Evolutionary conservation across 805 yeast species (phyloP).

Genomic region (Saturnispora saitoi): DNA sequence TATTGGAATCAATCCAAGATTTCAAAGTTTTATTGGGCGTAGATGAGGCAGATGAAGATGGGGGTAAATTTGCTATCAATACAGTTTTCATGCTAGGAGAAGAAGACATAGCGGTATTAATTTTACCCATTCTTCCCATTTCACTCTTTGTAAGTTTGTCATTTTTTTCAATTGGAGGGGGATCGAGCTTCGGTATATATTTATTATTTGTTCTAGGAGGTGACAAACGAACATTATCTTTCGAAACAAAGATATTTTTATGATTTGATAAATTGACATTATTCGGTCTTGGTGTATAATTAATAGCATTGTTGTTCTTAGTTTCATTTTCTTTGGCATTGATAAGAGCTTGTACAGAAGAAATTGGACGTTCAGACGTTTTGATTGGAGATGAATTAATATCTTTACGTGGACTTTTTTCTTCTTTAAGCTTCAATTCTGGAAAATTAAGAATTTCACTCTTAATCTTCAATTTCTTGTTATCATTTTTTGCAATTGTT

Average conservation of each 20-base stretch:
- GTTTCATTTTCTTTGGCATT: constrained; percentile 28
- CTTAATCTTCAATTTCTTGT: neutral
- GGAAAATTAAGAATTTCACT: neutral
- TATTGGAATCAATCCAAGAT: constrained; percentile 25
- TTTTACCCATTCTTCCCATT: constrained; percentile 26
- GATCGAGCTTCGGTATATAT: neutral
- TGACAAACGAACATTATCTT: constrained; percentile 4
- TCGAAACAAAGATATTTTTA: constrained; percentile 7
- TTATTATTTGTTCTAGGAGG: constrained; percentile 11
- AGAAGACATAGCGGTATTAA: constrained; percentile 27
- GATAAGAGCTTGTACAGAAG: constrained; percentile 29
- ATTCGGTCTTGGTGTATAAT: constrained; percentile 22
- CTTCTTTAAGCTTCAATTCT: neutral
- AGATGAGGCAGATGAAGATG: neutral
- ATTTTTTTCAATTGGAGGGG: constrained; percentile 4
- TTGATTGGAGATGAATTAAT: constrained; percentile 7
- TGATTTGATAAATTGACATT: constrained; percentile 1
- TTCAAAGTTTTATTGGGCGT: constrained; percentile 4
- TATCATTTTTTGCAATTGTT: neutral
- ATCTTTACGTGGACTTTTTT: neutral
- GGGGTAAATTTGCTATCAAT: constrained; percentile 4
- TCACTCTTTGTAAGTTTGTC: constrained; percentile 22
- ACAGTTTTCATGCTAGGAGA: constrained; percentile 29
- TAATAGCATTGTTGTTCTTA: constrained; percentile 19
- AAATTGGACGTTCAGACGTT: constrained; percentile 10